These are phyloP conservation scores for Leccinum rimulosum DNA, from an alignment of 768 basidiomycete genomes.

Conservation along the genomic window DNA sequence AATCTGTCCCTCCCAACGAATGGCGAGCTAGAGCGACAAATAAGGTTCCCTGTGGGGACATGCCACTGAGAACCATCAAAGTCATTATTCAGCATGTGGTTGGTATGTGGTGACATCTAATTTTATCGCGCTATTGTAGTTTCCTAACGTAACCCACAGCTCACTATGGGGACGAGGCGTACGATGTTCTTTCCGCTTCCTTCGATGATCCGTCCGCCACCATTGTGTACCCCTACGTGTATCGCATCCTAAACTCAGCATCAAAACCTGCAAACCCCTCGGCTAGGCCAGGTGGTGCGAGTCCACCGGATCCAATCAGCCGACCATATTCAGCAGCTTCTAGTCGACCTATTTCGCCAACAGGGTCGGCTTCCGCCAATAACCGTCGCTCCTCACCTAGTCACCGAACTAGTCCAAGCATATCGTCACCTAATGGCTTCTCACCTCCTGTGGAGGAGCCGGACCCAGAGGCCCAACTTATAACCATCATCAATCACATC, in stretches of 20 bases:
- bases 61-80: conserved; percentile 97
- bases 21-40: conserved; percentile 92
- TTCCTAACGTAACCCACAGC: conserved; percentile 41
- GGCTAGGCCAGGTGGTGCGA: conserved; percentile 20
- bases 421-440: conserved; percentile 57
- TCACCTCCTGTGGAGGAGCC: conserved; percentile 69
- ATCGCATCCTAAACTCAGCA: conserved; percentile 80
- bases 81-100: conserved; percentile 97
- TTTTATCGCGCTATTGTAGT: conserved; percentile 5
- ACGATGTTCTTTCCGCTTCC: conserved; percentile 83
- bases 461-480: conserved; percentile 82
- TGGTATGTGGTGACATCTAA: conserved; percentile 52
- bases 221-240: conserved; percentile 94
- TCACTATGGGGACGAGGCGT: conserved; percentile 84
- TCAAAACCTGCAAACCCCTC: conserved; percentile 40
- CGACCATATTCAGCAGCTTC: conserved; percentile 57
- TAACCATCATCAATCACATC: conserved; percentile 81
- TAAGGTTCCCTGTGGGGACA: conserved; percentile 92
- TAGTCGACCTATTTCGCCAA: conserved; percentile 72
- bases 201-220: conserved; percentile 98
- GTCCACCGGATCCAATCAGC: conserved; percentile 37
- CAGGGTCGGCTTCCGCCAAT: conserved; percentile 55
- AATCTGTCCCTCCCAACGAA: conserved; percentile 91
- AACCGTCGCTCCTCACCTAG: conserved; percentile 57
- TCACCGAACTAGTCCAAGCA: conserved; percentile 65